These are phyloP conservation scores for Pythium graminicola DNA, from an alignment of 352 stramenopile species.

Conservation along the genomic window DNA sequence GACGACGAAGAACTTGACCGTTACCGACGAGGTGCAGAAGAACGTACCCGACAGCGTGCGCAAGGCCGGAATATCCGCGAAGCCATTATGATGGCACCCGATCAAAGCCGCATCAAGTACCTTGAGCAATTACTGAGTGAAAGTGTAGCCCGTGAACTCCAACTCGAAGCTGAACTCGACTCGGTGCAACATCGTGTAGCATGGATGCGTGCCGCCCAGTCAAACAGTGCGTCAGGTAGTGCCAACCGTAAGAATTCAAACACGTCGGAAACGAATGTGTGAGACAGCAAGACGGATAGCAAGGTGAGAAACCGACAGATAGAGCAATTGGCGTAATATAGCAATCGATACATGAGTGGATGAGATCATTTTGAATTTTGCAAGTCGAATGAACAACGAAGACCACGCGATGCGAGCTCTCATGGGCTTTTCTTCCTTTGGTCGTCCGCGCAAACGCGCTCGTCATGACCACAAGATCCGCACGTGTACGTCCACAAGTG, in stretches of 20 bases:
- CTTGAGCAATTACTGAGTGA: slow-evolving; percentile 79
- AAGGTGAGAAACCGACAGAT: slow-evolving; percentile 3
- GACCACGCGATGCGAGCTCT: slow-evolving; percentile 27
- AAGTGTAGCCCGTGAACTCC: slow-evolving; percentile 75
- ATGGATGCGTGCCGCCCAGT: too few species aligned
- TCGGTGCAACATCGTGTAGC: slow-evolving; percentile 50
- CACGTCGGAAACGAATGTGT: slow-evolving; percentile 16
- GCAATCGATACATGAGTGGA: slow-evolving; percentile 16
- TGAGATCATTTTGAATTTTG: not conserved
- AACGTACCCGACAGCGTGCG: slow-evolving; percentile 70
- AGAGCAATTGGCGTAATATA: slow-evolving; percentile 27
- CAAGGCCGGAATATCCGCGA: slow-evolving; percentile 78
- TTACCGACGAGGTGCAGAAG: slow-evolving; percentile 63
- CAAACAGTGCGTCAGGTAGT: not conserved
- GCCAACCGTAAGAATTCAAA: slow-evolving; percentile 15
- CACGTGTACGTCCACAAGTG: too few species aligned
- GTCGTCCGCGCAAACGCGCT: slow-evolving; percentile 19
- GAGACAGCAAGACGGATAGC: not conserved
- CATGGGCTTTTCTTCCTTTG: slow-evolving; percentile 68
- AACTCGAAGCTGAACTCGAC: slow-evolving; percentile 76
- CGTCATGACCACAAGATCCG: too few species aligned
- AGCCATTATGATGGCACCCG: slow-evolving; percentile 60
- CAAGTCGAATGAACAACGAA: slow-evolving; percentile 19
- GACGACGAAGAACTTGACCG: slow-evolving; percentile 45
- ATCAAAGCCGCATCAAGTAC: slow-evolving; percentile 85